These are phyloP conservation scores for Cucumis cinereus DNA, from an alignment of 306 rosid genomes.

Conservation along the genomic window DNA sequence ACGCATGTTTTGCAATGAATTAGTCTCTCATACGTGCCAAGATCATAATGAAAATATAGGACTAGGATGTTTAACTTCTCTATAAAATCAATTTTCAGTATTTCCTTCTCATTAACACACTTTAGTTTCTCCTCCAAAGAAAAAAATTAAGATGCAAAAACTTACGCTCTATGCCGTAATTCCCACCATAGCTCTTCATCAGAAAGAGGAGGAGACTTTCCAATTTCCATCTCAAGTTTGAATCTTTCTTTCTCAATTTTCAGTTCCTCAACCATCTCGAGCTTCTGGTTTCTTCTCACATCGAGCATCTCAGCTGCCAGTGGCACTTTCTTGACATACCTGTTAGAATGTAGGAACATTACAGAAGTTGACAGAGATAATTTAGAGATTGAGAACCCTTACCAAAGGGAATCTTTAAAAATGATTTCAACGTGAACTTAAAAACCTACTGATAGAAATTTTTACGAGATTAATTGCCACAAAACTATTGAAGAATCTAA, in stretches of 20 bases:
- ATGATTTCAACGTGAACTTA: background rate
- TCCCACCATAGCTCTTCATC: slow-evolving; percentile 90
- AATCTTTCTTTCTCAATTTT: slow-evolving; percentile 53
- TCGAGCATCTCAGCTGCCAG: slow-evolving; percentile 91
- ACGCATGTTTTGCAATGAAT: background rate
- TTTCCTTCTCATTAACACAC: background rate
- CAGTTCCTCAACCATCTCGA: slow-evolving; percentile 60
- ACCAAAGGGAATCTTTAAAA: background rate
- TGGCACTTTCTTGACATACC: slow-evolving; percentile 92
- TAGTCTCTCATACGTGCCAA: background rate
- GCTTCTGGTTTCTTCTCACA: slow-evolving; percentile 82
- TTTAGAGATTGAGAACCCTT: background rate
- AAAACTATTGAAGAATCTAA: too few species aligned
- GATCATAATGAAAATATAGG: background rate
- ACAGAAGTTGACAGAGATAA: background rate
- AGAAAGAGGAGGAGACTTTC: slow-evolving; percentile 88
- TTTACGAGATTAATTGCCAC: background rate
- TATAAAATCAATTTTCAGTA: background rate
- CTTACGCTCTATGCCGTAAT: slow-evolving; percentile 74
- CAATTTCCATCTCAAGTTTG: slow-evolving; percentile 81
- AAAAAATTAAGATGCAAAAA: background rate
- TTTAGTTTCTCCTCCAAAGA: background rate
- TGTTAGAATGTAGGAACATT: slow-evolving; percentile 22
- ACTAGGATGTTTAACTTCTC: background rate
- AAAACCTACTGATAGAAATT: background rate